Percentiles rank a stretch among this genome's conserved stretches.
Conservation (phyloP, 163 green algal species). For the Prototheca stagnorum region DNA sequence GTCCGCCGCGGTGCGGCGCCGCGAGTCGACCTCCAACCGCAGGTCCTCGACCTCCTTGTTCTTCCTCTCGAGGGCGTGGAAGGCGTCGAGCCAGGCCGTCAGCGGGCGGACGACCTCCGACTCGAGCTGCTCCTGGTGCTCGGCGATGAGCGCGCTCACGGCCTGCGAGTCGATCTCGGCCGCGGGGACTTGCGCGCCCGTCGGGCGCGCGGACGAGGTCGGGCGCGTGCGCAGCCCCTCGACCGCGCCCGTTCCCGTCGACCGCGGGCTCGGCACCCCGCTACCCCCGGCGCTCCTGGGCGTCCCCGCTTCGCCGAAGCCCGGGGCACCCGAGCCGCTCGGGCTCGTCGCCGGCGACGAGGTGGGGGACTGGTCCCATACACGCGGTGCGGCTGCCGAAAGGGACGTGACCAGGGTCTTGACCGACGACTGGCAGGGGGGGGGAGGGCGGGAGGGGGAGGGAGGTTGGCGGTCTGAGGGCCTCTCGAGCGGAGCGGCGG, state of each 20-base stretch:
- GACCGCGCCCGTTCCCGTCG: neutral
- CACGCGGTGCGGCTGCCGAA: too few species aligned
- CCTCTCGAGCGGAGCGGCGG: too few species aligned
- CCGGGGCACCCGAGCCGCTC: neutral
- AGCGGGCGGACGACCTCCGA: constrained; percentile 66
- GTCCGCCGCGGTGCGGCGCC: constrained; percentile 35
- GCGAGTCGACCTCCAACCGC: constrained; percentile 70
- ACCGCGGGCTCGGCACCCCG: neutral
- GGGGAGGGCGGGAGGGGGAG: too few species aligned
- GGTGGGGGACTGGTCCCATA: too few species aligned
- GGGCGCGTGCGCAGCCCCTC: neutral
- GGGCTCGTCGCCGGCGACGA: neutral
- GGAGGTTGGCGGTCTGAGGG: too few species aligned
- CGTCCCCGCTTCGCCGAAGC: neutral
- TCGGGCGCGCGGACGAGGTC: neutral
- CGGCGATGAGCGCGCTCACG: neutral
- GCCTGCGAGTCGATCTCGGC: neutral
- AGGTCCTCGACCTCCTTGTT: constrained; percentile 57
- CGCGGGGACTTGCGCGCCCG: neutral
- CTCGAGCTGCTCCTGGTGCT: constrained; percentile 37
- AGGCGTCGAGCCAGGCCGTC: constrained; percentile 61
- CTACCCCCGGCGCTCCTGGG: neutral
- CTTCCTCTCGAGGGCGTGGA: constrained; percentile 25
- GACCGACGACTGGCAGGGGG: too few species aligned
- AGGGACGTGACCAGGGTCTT: too few species aligned